Evolutionary conservation across 306 rosid species (phyloP).

Genomic region (Glycine latifolia): DNA sequence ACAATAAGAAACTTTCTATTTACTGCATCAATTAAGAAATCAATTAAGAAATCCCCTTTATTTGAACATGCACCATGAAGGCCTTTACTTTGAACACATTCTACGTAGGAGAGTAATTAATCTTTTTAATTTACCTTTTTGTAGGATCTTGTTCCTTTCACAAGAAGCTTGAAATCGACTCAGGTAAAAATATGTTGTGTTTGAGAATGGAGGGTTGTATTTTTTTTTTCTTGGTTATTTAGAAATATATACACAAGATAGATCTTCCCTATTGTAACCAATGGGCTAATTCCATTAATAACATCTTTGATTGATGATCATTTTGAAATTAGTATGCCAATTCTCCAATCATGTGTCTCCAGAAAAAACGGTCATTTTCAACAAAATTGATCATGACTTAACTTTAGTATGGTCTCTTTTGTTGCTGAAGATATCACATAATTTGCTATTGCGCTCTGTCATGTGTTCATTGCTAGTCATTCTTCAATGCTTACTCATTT

Average conservation of each 20-base stretch:
- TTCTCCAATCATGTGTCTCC: constrained; percentile 45
- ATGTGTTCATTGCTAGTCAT: constrained; percentile 51
- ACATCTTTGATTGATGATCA: constrained; percentile 31
- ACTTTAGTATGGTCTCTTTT: constrained; percentile 46
- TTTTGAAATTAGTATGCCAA: constrained; percentile 24
- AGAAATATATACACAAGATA: constrained; percentile 31
- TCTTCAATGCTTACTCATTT: constrained; percentile 61
- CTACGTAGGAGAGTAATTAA: constrained; percentile 9
- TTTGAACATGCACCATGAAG: constrained; percentile 1
- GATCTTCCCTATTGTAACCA: constrained; percentile 14
- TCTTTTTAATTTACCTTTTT: constrained; percentile 2
- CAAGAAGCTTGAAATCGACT: constrained; percentile 31
- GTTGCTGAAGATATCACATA: constrained; percentile 43
- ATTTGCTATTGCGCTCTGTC: constrained; percentile 45
- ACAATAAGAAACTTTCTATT: background rate
- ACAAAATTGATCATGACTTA: constrained; percentile 43
- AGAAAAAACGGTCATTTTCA: constrained; percentile 37
- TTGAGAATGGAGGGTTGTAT: background rate
- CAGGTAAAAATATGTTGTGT: constrained; percentile 26
- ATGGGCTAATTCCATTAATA: constrained; percentile 31
- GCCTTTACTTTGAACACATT: background rate
- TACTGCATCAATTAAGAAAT: background rate
- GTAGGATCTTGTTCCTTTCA: background rate
- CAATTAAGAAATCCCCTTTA: background rate
- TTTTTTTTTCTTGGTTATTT: constrained; percentile 19